Percentiles rank a stretch among this genome's conserved stretches.
phyloP scores from a whole-genome alignment of 176 grass and related monocot genomes.

The Bromus sterilis region DNA sequence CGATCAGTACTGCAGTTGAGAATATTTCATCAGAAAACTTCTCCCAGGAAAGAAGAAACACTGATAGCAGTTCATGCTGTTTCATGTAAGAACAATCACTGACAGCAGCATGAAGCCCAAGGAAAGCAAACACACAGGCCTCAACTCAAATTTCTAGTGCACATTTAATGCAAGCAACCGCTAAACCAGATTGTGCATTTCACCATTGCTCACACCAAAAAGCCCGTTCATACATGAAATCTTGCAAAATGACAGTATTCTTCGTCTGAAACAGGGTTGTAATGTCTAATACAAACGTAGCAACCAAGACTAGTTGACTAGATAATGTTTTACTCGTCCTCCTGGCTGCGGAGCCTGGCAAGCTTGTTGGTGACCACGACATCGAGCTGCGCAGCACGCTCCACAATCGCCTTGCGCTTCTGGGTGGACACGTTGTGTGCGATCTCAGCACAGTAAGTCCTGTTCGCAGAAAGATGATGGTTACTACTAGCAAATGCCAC shows the following conservation, averaged over 20 bases:
- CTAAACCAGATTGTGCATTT: slow-evolving; percentile 1
- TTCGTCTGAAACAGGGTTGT: not conserved
- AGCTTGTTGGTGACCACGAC: slow-evolving; percentile 62
- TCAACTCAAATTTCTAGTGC: not conserved
- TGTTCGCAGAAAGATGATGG: not conserved
- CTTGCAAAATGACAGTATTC: not conserved
- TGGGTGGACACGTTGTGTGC: slow-evolving; percentile 61
- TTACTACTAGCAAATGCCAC: not conserved
- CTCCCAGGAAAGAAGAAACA: not conserved
- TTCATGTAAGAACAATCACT: not conserved
- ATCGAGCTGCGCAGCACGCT: slow-evolving; percentile 74
- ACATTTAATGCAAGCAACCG: not conserved
- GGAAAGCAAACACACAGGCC: not conserved
- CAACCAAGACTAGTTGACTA: not conserved
- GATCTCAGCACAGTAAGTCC: slow-evolving; percentile 79
- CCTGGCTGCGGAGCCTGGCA: slow-evolving; percentile 78
- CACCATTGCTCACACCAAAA: not conserved
- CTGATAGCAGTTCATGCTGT: not conserved
- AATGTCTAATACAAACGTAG: not conserved
- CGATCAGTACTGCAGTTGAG: too few species aligned
- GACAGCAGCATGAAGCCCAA: not conserved
- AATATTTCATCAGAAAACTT: too few species aligned
- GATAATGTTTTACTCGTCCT: slow-evolving; percentile 52
- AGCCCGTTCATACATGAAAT: not conserved
- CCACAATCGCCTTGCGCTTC: slow-evolving; percentile 79